phyloP scores from a whole-genome alignment of 495 filamentous ascomycete genomes.

The Cercophora samala region DNA sequence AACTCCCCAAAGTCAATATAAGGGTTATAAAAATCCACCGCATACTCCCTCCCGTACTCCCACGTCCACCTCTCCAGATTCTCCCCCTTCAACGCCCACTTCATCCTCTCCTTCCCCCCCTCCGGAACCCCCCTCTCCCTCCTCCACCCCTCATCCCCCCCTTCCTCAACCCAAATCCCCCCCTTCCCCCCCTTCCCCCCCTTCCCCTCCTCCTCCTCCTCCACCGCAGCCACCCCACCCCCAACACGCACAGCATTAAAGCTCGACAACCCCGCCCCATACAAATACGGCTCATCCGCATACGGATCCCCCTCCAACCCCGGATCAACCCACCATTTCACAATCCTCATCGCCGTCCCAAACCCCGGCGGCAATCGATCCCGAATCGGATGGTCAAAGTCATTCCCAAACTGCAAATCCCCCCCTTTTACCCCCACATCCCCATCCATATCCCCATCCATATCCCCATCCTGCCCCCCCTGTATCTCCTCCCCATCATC shows the following conservation, averaged over 20 bases:
- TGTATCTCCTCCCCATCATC: conserved; percentile 18
- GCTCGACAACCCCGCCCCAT: conserved; percentile 68
- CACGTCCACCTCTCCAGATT: conserved; percentile 51
- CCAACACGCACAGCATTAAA: conserved; percentile 72
- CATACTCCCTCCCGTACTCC: conserved; percentile 56
- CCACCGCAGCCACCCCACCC: conserved; percentile 41
- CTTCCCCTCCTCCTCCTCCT: too few relatives aligned
- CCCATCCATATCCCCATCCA: neutral
- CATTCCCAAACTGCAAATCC: conserved; percentile 85
- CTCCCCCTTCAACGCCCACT: conserved; percentile 56
- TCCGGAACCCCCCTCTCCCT: conserved; percentile 49
- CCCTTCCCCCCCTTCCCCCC: too few relatives aligned
- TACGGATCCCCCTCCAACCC: conserved; percentile 84
- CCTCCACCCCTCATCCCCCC: conserved; percentile 58
- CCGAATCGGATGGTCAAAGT: conserved; percentile 84
- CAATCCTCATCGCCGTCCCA: conserved; percentile 70
- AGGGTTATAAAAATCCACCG: conserved; percentile 85
- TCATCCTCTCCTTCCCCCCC: conserved; percentile 54
- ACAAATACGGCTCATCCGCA: conserved; percentile 79
- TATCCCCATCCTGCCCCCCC: too few relatives aligned
- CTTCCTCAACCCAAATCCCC: conserved; percentile 62
- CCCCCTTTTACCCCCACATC: conserved; percentile 54
- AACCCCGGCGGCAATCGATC: conserved; percentile 86
- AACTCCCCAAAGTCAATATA: conserved; percentile 83
- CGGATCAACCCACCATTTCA: conserved; percentile 84